Evolutionary conservation across 2,329 filamentous ascomycete genomes (phyloP).

Genomic region (Rhytidhysteron rufulum): DNA sequence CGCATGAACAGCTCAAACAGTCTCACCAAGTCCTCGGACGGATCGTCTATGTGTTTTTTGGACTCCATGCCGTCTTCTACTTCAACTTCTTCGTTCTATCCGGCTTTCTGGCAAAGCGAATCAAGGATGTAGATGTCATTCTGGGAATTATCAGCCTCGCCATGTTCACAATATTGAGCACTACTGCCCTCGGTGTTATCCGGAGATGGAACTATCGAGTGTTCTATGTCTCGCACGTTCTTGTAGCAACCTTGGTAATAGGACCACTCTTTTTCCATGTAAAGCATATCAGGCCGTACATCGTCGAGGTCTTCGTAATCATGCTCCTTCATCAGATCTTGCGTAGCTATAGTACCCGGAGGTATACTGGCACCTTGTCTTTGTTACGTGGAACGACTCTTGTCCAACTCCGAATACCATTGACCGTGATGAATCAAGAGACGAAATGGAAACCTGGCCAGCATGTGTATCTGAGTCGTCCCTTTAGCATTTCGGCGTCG

Average conservation of each 20-base stretch:
- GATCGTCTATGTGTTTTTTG: conserved; percentile 49
- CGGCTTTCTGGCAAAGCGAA: conserved; percentile 49
- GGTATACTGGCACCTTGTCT: conserved; percentile 35
- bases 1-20: conserved; percentile 54
- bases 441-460: conserved; percentile 42
- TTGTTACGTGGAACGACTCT: conserved; percentile 41
- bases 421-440: conserved; percentile 20
- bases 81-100: conserved; percentile 54
- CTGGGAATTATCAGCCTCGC: conserved; percentile 50
- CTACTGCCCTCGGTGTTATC: conserved; percentile 47
- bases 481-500: conserved; percentile 17
- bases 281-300: conserved; percentile 50
- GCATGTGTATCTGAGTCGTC: conserved; percentile 42
- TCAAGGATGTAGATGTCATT: conserved; percentile 56
- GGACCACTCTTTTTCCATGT: conserved; percentile 54
- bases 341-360: conserved; percentile 31
- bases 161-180: conserved; percentile 42
- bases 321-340: conserved; percentile 43
- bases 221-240: conserved; percentile 56
- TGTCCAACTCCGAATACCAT: conserved; percentile 40
- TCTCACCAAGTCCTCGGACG: conserved; percentile 58
- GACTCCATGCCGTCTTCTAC: conserved; percentile 53
- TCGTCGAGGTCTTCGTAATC: conserved; percentile 48
- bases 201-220: conserved; percentile 47
- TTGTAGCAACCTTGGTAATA: conserved; percentile 48